Base-by-base conservation (phyloP, 1,284 basidiomycete species). In the Cryptococcus sp. region DNA sequence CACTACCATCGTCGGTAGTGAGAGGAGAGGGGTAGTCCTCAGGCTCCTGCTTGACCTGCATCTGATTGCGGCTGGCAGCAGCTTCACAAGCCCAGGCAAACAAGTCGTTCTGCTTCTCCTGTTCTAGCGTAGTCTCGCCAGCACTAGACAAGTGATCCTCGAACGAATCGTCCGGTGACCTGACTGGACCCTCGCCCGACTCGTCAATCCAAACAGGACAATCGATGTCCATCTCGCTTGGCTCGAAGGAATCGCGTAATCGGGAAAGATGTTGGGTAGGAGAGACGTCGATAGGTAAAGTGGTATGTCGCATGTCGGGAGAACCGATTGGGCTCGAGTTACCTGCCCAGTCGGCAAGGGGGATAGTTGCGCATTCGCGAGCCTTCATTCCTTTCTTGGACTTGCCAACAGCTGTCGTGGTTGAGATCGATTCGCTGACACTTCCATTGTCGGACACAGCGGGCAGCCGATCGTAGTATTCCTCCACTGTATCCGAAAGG, bases 11-110 rank as follows among this genome's bases (percentile, higher is more conserved):
- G 5, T 61, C 60, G n/a, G 62, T 60, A 10, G 65, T 59, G 2
- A 62, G 50, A 1, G 70, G 70, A 0, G 70, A 71, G 4, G 69
- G 67, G 54, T 68, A 73, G 47, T 67, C 70, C 45, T 65, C 64
- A 24, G 62, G 62, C 42, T 71, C 69, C 36, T 67, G 58, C 51
- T 71, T 73, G 60, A 73, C 59, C 21, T 49, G 50, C 48, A 67
- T 59, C 5, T 61, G 24, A 34, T 34, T 34, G 9, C 32, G 32
- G 31, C 44, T 54, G 14, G 55, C 60, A 7, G 65, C 63, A 5
- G 66, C 64, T 11, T 67, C 64, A 10, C 57, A 57, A 7, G 70
- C 69, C 70, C 70, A 73, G 21, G 47, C 69, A 58, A 21, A 65
- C 50, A 24, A 63, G 61, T 22, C 63, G 58, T 41, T 21, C 19